Conservation (phyloP, 2,329 filamentous ascomycete species). For the Alternaria hordeiaustralica region DNA sequence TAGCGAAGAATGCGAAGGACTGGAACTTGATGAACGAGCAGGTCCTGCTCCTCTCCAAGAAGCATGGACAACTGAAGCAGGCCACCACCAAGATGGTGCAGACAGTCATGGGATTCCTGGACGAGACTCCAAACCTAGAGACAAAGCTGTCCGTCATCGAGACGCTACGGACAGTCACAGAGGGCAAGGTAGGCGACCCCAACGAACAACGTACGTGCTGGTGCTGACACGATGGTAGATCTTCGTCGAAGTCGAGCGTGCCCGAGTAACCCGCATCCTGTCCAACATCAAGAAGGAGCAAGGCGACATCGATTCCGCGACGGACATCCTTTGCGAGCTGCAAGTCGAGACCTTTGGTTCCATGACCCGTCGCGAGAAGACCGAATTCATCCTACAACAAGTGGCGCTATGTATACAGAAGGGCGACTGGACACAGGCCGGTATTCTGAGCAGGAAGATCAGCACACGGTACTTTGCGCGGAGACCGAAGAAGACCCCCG, state of each 20-base stretch:
- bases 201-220: not conserved
- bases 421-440: conserved; percentile 94
- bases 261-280: conserved; percentile 90
- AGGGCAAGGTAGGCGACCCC: conserved; percentile 75
- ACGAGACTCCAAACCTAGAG: conserved; percentile 82
- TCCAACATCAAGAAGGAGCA: conserved; percentile 98
- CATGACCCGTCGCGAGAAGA: conserved; percentile 97
- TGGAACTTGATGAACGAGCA: conserved; percentile 98
- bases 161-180: conserved; percentile 92
- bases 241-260: conserved; percentile 97
- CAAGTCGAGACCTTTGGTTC: conserved; percentile 99
- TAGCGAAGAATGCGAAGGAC: conserved; percentile 91
- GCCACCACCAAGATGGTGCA: conserved; percentile 99
- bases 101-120: conserved; percentile 89
- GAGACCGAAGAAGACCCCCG: conserved; percentile 87
- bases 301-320: conserved; percentile 87
- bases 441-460: conserved; percentile 94
- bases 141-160: conserved; percentile 94
- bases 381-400: conserved; percentile 96
- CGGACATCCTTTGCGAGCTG: conserved; percentile 93
- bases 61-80: conserved; percentile 99
- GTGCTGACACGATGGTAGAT: conserved; percentile 64
- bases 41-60: conserved; percentile 94
- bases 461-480: conserved; percentile 90
- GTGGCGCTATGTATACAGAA: conserved; percentile 94